Percentiles rank a stretch among this genome's conserved stretches.
Evolutionary conservation across 164 flowering plant species (phyloP).

Genomic region (Cinnamomum micranthum): DNA sequence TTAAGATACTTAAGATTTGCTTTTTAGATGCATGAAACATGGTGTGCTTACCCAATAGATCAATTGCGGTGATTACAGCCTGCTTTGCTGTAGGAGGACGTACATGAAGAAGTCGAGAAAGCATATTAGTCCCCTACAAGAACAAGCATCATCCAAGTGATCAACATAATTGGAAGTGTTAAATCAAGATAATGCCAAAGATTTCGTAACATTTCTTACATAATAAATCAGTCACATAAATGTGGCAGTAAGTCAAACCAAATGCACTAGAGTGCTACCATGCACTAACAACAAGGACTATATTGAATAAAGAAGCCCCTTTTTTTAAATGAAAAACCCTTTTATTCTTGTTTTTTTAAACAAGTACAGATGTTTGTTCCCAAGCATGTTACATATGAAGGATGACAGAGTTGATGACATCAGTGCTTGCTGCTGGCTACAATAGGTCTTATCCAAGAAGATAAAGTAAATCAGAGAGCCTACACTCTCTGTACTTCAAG

Average conservation of each 20-base stretch:
- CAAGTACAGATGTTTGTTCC: too few relatives aligned
- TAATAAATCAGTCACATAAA: background rate
- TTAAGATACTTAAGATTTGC: background rate
- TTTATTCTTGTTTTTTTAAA: too few relatives aligned
- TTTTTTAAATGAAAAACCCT: too few relatives aligned
- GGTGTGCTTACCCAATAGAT: slow-evolving; percentile 67
- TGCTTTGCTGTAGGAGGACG: slow-evolving; percentile 87
- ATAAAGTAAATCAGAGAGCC: too few relatives aligned
- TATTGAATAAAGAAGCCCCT: too few relatives aligned
- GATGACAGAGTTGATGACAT: too few relatives aligned
- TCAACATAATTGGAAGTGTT: background rate
- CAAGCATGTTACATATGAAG: too few relatives aligned
- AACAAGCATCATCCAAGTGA: slow-evolving; percentile 13
- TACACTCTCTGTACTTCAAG: too few relatives aligned
- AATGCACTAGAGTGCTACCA: too few relatives aligned
- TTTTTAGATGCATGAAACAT: background rate
- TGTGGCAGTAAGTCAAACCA: background rate
- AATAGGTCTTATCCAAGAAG: too few relatives aligned
- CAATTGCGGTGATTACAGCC: slow-evolving; percentile 97
- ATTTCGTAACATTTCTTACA: background rate
- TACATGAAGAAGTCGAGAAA: slow-evolving; percentile 92
- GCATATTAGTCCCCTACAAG: slow-evolving; percentile 93
- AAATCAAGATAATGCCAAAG: background rate
- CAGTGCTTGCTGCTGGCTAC: too few relatives aligned
- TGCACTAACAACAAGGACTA: too few relatives aligned